Evolutionary conservation across 2,329 filamentous ascomycete genomes (phyloP).

Genomic region (Talaromyces marneffei): DNA sequence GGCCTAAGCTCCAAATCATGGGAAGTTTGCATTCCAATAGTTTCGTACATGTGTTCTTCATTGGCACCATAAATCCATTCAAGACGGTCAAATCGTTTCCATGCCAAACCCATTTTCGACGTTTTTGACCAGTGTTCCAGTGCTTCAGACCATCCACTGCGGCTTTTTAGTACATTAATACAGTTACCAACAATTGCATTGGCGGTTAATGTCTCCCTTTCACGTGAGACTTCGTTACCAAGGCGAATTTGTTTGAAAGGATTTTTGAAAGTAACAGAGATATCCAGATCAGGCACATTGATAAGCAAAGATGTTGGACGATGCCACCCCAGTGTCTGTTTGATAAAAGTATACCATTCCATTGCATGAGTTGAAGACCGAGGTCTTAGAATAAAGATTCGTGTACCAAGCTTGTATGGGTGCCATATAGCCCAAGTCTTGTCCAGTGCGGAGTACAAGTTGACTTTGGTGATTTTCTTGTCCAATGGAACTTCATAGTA

Average conservation of each 20-base stretch:
- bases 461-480: constrained; percentile 50
- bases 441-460: constrained; percentile 61
- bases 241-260: constrained; percentile 52
- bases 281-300: constrained; percentile 57
- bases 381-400: constrained; percentile 58
- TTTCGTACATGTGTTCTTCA: constrained; percentile 63
- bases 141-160: constrained; percentile 55
- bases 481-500: constrained; percentile 54
- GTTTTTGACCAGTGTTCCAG: constrained; percentile 54
- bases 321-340: constrained; percentile 54
- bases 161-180: constrained; percentile 52
- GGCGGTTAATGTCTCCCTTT: constrained; percentile 52
- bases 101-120: constrained; percentile 59
- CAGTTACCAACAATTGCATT: constrained; percentile 52
- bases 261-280: constrained; percentile 54
- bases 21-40: constrained; percentile 60
- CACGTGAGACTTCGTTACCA: constrained; percentile 39
- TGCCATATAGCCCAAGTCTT: constrained; percentile 62
- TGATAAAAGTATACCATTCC: constrained; percentile 64
- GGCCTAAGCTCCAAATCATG: constrained; percentile 62
- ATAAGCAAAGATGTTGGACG: constrained; percentile 54
- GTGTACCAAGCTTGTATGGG: constrained; percentile 48
- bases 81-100: constrained; percentile 63
- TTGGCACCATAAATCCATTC: constrained; percentile 63
- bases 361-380: constrained; percentile 56